Evolutionary conservation across 768 basidiomycete species (phyloP).

Genomic region (Phylloporus scabripes): DNA sequence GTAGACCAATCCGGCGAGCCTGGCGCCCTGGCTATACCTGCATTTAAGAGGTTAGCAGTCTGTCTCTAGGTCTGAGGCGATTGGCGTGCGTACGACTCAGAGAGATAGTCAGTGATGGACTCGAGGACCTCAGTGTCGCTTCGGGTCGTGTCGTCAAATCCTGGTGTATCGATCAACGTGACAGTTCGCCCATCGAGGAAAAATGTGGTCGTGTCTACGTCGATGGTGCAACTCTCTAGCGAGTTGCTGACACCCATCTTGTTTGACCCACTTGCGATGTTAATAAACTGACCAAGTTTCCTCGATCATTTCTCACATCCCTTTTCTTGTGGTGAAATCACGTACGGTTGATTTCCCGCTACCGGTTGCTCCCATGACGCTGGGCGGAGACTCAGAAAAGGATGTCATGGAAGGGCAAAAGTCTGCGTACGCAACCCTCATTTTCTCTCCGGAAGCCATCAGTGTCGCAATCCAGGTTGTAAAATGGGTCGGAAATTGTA

Average conservation of each 20-base stretch:
- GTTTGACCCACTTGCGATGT: conserved; percentile 16
- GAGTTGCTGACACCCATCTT: conserved; percentile 19
- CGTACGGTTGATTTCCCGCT: conserved; percentile 23
- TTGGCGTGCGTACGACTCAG: conserved; percentile 19
- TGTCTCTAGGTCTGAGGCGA: not conserved
- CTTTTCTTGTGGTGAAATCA: not conserved
- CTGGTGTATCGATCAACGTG: conserved; percentile 53
- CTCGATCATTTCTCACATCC: not conserved
- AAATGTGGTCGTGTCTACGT: conserved; percentile 35
- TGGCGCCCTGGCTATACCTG: conserved; percentile 25
- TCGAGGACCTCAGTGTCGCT: conserved; percentile 43
- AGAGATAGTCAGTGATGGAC: conserved; percentile 38
- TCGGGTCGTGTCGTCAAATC: conserved; percentile 49
- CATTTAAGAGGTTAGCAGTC: not conserved
- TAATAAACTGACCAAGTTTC: conserved; percentile 13
- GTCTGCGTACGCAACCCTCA: conserved; percentile 18
- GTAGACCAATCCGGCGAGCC: conserved; percentile 42
- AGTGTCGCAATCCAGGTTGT: not conserved
- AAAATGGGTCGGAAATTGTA: not conserved
- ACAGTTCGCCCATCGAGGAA: conserved; percentile 38
- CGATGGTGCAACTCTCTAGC: conserved; percentile 22
- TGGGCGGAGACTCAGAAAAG: conserved; percentile 6
- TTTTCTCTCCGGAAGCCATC: conserved; percentile 10
- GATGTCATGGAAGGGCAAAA: not conserved
- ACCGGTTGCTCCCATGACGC: conserved; percentile 22